Evolutionary conservation across 192 early-diverging fungal species (phyloP), one percentile per base, ranked within the genome.

Genomic region (Entophlyctis luteolus): DNA sequence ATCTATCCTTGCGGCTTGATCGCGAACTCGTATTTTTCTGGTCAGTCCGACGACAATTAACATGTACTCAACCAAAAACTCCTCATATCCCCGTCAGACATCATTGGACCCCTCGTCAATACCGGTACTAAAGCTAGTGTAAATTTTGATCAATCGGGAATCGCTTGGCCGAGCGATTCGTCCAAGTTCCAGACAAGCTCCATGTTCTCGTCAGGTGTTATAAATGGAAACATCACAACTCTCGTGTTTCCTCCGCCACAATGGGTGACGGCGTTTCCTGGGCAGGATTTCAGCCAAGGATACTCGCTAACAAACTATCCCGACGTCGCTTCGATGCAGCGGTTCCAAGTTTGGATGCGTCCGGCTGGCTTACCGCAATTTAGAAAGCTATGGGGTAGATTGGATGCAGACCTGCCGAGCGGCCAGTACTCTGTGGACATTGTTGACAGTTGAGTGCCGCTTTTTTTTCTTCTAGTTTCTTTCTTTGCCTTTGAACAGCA

Each of bases 271-370:
- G 72, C 76, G 8, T 95, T 82, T 62, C 79, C 84, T n/a, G 55
- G 23, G 12, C 20, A 53, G 1, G 34, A 76, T n/a, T 86, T 56
- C 53, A 50, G 33, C 0, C 46, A 77, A 16, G 85, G 85, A 22
- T 87, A 87, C 71, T 81, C 59, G n/a, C 67, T 59, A 1, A 62
- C 65, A 16, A 81, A 87, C 42, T 76, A 86, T 34, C 85, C 88
- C 25, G 75, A 97, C 65, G 79, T 91, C 33, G 56, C 70, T 16
- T 57, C 68, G 6, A 80, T 91, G 79, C 88, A 96, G 77, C 85
- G 88, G 46, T 91, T 99, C 68, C 90, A 95, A 68, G 97, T 99
- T 20, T 99, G 97, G 97, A 96, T 99, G 95, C 84, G 96, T 36
- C 92, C 91, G 0, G 93, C 93, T 20, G 94, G 96, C 8, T 81